Evolutionary conservation across 2,329 filamentous ascomycete species (phyloP).

Genomic region (Mycogone perniciosa): DNA sequence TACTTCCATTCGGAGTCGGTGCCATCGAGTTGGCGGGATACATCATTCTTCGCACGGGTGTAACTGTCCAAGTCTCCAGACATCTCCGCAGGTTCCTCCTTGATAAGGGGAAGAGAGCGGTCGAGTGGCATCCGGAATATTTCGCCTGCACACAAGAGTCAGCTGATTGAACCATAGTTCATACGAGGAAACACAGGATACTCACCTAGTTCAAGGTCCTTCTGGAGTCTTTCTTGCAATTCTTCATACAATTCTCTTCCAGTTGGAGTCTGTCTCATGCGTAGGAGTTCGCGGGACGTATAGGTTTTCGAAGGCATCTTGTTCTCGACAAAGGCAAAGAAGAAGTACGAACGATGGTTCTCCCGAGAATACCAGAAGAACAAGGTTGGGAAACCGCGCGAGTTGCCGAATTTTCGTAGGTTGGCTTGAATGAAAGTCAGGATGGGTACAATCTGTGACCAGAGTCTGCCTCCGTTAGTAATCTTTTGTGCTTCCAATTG

Average conservation of each 20-base stretch:
- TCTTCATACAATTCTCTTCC: conserved; percentile 22
- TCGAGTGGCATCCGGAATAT: conserved; percentile 26
- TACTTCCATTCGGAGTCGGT: conserved; percentile 40
- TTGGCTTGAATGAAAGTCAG: conserved; percentile 29
- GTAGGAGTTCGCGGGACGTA: conserved; percentile 38
- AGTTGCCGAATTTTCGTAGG: conserved; percentile 14
- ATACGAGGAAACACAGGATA: neutral
- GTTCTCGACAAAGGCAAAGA: conserved; percentile 34
- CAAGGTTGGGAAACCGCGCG: conserved; percentile 30
- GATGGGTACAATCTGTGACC: conserved; percentile 26
- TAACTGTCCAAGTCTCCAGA: conserved; percentile 8
- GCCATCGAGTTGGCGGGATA: conserved; percentile 31
- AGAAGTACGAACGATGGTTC: conserved; percentile 31
- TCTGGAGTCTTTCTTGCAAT: conserved; percentile 30
- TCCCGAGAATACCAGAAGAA: conserved; percentile 32
- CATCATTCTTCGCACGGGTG: conserved; percentile 11
- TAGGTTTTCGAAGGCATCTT: conserved; percentile 40
- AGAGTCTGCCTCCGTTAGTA: conserved; percentile 25
- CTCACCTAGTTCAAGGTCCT: conserved; percentile 37
- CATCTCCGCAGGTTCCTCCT: conserved; percentile 22
- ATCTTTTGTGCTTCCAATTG: conserved; percentile 23
- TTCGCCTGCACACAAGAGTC: conserved; percentile 19
- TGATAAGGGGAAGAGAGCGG: conserved; percentile 24
- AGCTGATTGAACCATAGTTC: neutral
- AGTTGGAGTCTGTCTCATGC: conserved; percentile 23